phyloP scores from a whole-genome alignment of 1,284 basidiomycete species.

The Ustanciosporium gigantosporum region DNA sequence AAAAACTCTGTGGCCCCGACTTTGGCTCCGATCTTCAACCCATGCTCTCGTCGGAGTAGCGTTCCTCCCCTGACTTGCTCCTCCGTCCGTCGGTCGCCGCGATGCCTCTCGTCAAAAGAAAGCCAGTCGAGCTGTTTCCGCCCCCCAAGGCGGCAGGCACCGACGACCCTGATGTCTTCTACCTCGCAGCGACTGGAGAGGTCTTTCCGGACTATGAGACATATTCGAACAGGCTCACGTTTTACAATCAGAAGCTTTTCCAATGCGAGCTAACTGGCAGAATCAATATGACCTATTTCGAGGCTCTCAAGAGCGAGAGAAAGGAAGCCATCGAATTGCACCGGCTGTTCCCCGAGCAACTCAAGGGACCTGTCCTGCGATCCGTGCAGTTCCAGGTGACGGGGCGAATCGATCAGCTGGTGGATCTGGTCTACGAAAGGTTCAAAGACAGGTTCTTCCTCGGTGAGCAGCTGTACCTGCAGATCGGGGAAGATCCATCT shows the following conservation, averaged over 20 bases:
- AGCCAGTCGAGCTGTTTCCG: constrained; percentile 48
- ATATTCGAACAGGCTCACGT: constrained; percentile 86
- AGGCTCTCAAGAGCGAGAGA: constrained; percentile 86
- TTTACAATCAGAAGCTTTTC: constrained; percentile 89
- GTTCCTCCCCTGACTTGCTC: too few species aligned
- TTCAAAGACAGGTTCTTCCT: constrained; percentile 93
- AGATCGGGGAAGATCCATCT: constrained; percentile 35
- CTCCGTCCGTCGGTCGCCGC: too few species aligned
- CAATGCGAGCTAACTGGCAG: constrained; percentile 94
- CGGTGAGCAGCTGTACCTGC: constrained; percentile 68
- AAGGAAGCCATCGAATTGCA: constrained; percentile 86
- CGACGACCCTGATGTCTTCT: constrained; percentile 57
- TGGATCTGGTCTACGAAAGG: constrained; percentile 89
- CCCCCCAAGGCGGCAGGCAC: constrained; percentile 37
- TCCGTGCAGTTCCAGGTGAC: constrained; percentile 90
- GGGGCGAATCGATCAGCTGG: constrained; percentile 88
- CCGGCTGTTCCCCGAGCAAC: constrained; percentile 83
- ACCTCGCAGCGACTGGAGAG: constrained; percentile 55
- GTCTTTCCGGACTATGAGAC: constrained; percentile 63
- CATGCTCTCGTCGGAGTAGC: too few species aligned
- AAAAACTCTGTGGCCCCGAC: too few species aligned
- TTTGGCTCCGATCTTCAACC: too few species aligned
- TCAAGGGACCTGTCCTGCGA: constrained; percentile 86
- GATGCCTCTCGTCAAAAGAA: constrained; percentile 59
- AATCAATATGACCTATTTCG: constrained; percentile 88